These are phyloP conservation scores for Hortiboletus campestris DNA, from an alignment of 768 basidiomycete species.

Conservation along the genomic window DNA sequence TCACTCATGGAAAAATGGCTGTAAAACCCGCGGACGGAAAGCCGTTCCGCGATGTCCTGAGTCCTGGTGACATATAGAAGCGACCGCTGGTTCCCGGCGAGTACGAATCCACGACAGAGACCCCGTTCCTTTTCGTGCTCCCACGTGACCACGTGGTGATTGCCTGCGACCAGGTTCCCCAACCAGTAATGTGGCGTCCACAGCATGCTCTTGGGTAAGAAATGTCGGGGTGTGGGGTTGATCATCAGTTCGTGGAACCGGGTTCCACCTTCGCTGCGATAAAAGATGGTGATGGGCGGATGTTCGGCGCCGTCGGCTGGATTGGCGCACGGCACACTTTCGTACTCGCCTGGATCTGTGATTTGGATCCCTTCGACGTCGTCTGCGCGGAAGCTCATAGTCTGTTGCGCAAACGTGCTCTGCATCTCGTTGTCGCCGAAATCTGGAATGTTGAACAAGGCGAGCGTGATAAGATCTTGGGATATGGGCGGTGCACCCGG, in stretches of 20 bases:
- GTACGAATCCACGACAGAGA: conserved; percentile 28
- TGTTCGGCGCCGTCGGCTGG: conserved; percentile 24
- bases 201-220: conserved; percentile 23
- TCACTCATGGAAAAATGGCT: conserved; percentile 38
- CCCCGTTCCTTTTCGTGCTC: conserved; percentile 23
- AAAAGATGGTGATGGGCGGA: conserved; percentile 34
- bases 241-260: conserved; percentile 30
- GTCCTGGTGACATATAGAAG: conserved; percentile 30
- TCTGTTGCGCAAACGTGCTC: conserved; percentile 25
- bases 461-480: conserved; percentile 30
- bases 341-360: conserved; percentile 28
- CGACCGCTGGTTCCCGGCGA: conserved; percentile 34
- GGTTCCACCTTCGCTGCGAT: conserved; percentile 29
- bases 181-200: conserved; percentile 31
- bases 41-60: conserved; percentile 25
- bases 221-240: conserved; percentile 24
- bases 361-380: conserved; percentile 36
- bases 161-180: conserved; percentile 23
- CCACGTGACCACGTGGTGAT: conserved; percentile 28
- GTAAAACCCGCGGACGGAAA: conserved; percentile 31
- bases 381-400: conserved; percentile 31
- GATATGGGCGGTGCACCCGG: conserved; percentile 17
- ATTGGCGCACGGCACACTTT: conserved; percentile 17
- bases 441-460: conserved; percentile 31
- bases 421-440: conserved; percentile 30